Evolutionary conservation across 805 yeast genomes (phyloP), one percentile per base, ranked within the genome.

Genomic region (Ogataea minuta): DNA sequence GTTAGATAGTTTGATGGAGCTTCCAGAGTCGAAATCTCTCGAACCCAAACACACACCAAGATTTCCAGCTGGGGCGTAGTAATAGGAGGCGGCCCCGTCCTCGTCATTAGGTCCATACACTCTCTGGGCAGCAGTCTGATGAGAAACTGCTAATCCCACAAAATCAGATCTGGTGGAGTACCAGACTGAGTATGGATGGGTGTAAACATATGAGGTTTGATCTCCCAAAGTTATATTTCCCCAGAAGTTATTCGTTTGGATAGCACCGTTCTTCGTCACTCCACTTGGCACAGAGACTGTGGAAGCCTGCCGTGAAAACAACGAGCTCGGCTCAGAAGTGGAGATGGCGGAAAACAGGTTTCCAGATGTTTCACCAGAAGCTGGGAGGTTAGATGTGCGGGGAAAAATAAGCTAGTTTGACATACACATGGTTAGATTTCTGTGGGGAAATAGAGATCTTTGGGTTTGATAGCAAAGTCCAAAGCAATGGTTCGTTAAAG

Each of bases 141-240:
- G 86, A 28, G 82, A 71, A 31, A 81, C 64, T 1, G 86, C 85
- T 41, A 84, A 56, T 3, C 93, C 93, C 31, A 56, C 54, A 37
- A 53, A 65, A 32, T 64, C 64, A 5, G 54, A 59, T 2, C 63
- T 64, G 39, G 67, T 75, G 9, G 80, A 64, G 45, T 69, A 69
- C 89, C 87, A 84, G 6, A 81, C 61, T 9, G 84, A 75, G 54
- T 83, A 83, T 4, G 95, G 95, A 49, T 81, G 85, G 0, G 89
- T 76, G 84, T 84, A 84, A 0, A 79, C 73, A 1, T 88, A 83
- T 40, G 73, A 68, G 1, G 77, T 72, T 53, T 81, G 89, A 46
- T 71, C 71, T 1, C 72, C 84, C 32, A 84, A 60, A 10, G 84
- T 61, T 63, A 84, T 62, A 61, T 84, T 84, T 31, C 82, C 80